These are phyloP conservation scores for Crucibulum laeve DNA, from an alignment of 768 basidiomycete genomes.

Conservation along the genomic window DNA sequence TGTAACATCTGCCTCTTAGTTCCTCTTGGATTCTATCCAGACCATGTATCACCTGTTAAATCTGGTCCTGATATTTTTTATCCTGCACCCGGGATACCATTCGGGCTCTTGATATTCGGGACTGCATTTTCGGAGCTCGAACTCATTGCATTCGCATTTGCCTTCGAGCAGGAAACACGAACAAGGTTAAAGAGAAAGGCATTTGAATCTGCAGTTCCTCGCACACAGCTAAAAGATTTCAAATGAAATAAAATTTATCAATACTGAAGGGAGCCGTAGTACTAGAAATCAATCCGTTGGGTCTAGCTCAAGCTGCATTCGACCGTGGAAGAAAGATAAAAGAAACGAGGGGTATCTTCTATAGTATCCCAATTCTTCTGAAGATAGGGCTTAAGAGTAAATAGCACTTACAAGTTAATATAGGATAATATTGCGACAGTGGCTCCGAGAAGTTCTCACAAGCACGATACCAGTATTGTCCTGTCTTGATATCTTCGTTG, in stretches of 20 bases:
- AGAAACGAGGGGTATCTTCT: no score
- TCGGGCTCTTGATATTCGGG: slow-evolving; percentile 59
- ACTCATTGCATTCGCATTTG: slow-evolving; percentile 55
- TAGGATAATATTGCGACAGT: no score
- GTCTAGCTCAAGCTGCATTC: no score
- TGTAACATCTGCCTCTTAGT: slow-evolving; percentile 24
- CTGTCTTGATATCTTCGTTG: no score
- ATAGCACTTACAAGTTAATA: no score
- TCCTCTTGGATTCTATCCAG: slow-evolving; percentile 57
- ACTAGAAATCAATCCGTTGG: no score
- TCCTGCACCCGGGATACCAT: slow-evolving; percentile 53
- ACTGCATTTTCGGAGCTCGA: slow-evolving; percentile 57
- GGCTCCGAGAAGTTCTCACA: no score
- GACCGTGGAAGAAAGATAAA: no score
- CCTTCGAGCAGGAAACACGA: slow-evolving; percentile 62
- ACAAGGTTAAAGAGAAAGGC: slow-evolving; percentile 44
- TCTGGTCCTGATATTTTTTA: slow-evolving; percentile 38
- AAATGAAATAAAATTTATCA: background rate
- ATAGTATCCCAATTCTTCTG: no score
- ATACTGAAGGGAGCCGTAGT: no score
- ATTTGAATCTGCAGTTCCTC: slow-evolving; percentile 48
- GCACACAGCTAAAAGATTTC: slow-evolving; percentile 36
- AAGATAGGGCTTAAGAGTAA: no score
- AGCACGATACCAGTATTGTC: no score
- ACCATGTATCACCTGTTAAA: slow-evolving; percentile 30